phyloP scores from a whole-genome alignment of 805 yeast species.

The Hanseniaspora vineae region DNA sequence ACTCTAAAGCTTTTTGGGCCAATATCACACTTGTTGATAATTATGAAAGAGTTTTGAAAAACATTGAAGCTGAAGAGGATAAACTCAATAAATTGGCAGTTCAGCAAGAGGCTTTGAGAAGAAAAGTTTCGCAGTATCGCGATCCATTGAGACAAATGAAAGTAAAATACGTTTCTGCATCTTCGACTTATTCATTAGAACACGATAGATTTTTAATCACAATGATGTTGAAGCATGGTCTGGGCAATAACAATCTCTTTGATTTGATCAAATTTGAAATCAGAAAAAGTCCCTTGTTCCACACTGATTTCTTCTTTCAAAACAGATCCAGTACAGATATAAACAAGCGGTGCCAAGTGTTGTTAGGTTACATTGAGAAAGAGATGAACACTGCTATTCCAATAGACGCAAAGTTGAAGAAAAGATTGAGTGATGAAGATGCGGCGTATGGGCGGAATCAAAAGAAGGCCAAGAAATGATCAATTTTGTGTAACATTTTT shows the following conservation, averaged over 20 bases:
- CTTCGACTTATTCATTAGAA: slow-evolving; percentile 65
- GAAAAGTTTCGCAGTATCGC: slow-evolving; percentile 55
- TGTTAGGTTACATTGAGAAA: slow-evolving; percentile 59
- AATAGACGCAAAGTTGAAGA: slow-evolving; percentile 15
- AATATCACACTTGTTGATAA: slow-evolving; percentile 74
- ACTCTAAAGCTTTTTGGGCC: slow-evolving; percentile 73
- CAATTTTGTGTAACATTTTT: not conserved
- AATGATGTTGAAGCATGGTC: slow-evolving; percentile 67
- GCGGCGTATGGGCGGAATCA: not conserved
- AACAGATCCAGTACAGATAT: slow-evolving; percentile 69
- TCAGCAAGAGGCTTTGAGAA: slow-evolving; percentile 69
- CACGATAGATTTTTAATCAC: slow-evolving; percentile 83
- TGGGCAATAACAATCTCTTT: slow-evolving; percentile 65
- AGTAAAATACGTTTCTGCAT: slow-evolving; percentile 54
- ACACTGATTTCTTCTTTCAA: slow-evolving; percentile 79
- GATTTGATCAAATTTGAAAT: slow-evolving; percentile 70
- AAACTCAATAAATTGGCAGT: slow-evolving; percentile 47
- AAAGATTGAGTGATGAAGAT: slow-evolving; percentile 19
- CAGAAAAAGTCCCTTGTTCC: slow-evolving; percentile 60
- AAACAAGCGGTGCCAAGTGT: slow-evolving; percentile 67
- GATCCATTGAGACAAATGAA: slow-evolving; percentile 72
- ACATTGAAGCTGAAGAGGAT: slow-evolving; percentile 85
- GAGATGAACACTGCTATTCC: slow-evolving; percentile 40
- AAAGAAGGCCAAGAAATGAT: not conserved
- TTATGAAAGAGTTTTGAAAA: slow-evolving; percentile 66